phyloP scores from a whole-genome alignment of 169 alveolate species.

The Miamiensis avidus region DNA sequence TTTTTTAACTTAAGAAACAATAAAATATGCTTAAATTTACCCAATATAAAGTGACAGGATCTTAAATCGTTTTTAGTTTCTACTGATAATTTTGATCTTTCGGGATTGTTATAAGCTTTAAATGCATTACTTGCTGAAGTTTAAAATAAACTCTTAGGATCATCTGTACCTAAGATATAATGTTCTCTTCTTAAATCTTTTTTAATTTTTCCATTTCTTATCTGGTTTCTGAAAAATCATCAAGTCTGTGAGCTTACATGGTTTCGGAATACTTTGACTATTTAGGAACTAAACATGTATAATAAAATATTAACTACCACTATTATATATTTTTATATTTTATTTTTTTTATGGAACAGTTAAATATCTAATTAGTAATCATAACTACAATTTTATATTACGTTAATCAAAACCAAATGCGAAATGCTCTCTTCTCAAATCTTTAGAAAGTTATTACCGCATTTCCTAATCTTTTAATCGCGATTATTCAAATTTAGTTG shows the following conservation, averaged over 20 bases:
- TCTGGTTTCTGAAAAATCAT: slow-evolving; percentile 5
- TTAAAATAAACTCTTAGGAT: slow-evolving; percentile 15
- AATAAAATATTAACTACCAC: neutral
- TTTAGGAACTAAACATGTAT: neutral
- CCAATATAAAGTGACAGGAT: slow-evolving; percentile 42
- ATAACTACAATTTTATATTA: too few species aligned
- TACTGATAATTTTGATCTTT: slow-evolving; percentile 30
- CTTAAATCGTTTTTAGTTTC: slow-evolving; percentile 50
- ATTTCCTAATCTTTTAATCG: neutral
- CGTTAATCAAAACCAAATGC: slow-evolving; percentile 39
- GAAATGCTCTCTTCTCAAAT: slow-evolving; percentile 46
- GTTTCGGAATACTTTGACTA: slow-evolving; percentile 6
- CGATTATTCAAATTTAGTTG: neutral
- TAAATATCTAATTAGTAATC: neutral
- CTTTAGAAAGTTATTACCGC: slow-evolving; percentile 10
- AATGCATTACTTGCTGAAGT: slow-evolving; percentile 27
- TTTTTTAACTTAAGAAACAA: neutral
- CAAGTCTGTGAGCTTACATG: slow-evolving; percentile 5
- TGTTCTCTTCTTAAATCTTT: slow-evolving; percentile 31
- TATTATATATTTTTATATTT: too few species aligned
- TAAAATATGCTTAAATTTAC: neutral
- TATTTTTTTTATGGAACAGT: slow-evolving; percentile 6
- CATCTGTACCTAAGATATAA: slow-evolving; percentile 41
- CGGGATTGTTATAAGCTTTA: slow-evolving; percentile 30
- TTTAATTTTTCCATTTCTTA: slow-evolving; percentile 19